Conservation (phyloP, 352 stramenopile genomes). For the Bremia lactucae region DNA sequence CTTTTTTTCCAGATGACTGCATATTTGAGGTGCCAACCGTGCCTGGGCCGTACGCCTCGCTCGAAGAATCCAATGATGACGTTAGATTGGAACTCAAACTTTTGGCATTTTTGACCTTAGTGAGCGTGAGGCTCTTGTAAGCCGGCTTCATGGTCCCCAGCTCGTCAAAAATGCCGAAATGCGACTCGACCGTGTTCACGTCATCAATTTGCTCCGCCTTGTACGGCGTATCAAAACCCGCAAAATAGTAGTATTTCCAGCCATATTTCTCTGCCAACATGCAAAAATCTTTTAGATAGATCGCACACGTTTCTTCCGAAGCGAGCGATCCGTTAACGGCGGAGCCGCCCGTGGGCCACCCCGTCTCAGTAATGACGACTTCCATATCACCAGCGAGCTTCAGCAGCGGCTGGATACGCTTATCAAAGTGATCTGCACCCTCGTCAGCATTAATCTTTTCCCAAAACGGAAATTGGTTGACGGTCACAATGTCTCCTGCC, state of each 20-base stretch:
- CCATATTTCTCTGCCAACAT: conserved; percentile 42
- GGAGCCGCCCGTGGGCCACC: conserved; percentile 59
- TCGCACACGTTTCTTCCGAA: conserved; percentile 38
- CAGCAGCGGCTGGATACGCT: conserved; percentile 54
- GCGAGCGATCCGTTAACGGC: conserved; percentile 51
- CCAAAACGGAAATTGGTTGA: conserved; percentile 85
- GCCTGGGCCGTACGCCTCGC: conserved; percentile 12
- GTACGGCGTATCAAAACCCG: conserved; percentile 73
- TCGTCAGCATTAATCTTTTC: conserved; percentile 47
- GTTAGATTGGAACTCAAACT: conserved; percentile 15
- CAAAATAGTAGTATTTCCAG: conserved; percentile 86
- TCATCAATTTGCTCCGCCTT: conserved; percentile 48
- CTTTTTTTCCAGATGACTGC: conserved; percentile 10
- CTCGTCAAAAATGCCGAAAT: conserved; percentile 70
- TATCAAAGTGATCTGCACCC: conserved; percentile 60
- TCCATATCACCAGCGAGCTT: conserved; percentile 56
- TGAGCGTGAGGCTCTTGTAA: conserved; percentile 48
- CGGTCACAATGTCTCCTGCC: conserved; percentile 66
- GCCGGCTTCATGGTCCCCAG: conserved; percentile 53
- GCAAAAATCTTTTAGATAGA: conserved; percentile 75
- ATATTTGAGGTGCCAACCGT: conserved; percentile 18
- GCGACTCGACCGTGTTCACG: conserved; percentile 45
- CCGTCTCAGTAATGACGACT: conserved; percentile 76
- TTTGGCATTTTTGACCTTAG: conserved; percentile 19
- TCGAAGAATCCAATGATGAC: conserved; percentile 11